Evolutionary conservation across 805 yeast species (phyloP), one percentile per base, ranked within the genome.

Genomic region (Clavispora vitiphila): DNA sequence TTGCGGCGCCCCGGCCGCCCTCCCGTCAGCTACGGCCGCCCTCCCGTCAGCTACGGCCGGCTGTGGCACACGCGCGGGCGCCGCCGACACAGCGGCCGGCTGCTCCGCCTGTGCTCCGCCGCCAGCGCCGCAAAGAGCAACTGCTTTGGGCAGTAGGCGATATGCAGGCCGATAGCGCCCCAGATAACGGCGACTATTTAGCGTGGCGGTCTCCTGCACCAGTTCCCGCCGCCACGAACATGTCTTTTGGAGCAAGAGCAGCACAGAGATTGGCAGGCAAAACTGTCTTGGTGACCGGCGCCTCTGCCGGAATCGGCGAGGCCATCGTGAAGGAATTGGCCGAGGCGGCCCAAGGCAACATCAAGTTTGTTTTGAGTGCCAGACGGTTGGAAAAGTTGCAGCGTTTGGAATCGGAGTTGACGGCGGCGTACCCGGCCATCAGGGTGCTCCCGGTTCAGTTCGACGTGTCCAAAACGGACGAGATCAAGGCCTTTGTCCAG

Each of bases 221-320:
- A 21, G 11, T 9, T 19, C 12, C 21, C 29, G 5, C 30, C 12
- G 5, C 27, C 12, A 35, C 26, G 24, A 37, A 12, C 29, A 66
- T 66, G 71, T 60, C 70, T 11, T 64, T 60, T 35, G 69, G 69
- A 38, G 35, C 55, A 21, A 64, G 56, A 53, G 67, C 67, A 12
- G 70, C 69, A 24, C 67, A 65, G 46, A 53, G 71, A 32, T 58
- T 67, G 46, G 67, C 67, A 34, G 60, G 62, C 44, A 64, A 64
- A 47, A 58, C 61, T 41, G 49, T 67, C 8, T 54, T 67, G 32
- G 62, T 67, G 35, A 67, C 98, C n/a, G 98, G 98, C 48, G 98
- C 98, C 7, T 86, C 96, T 20, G 81, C 96, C 12, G 98, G 98
- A 42, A 91, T 91, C 55, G 99, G 98, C 10, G 80, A 79, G 51